These are phyloP conservation scores for Crepidotus sp. DNA, from an alignment of 1,284 basidiomycete species.

Conservation along the genomic window DNA sequence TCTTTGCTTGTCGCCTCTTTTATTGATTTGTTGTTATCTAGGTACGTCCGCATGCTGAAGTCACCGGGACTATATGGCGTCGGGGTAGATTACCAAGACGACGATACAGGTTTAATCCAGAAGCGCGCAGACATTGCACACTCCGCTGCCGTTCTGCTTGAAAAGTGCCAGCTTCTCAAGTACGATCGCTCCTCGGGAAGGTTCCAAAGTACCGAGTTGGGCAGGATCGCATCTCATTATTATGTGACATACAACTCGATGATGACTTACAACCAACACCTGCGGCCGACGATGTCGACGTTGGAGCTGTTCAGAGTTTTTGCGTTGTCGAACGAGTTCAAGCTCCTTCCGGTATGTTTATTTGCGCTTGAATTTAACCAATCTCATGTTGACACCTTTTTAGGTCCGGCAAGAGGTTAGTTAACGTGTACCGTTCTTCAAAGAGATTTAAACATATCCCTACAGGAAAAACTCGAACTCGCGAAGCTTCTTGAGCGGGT, in stretches of 20 bases:
- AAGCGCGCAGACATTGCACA: conserved; percentile 94
- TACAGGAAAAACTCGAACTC: conserved; percentile 83
- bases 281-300: conserved; percentile 79
- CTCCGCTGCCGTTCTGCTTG: conserved; percentile 87
- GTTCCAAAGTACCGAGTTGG: conserved; percentile 88
- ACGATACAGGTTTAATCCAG: conserved; percentile 79
- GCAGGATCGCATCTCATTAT: conserved; percentile 93
- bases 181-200: conserved; percentile 87
- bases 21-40: conserved; percentile 21
- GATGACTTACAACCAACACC: conserved; percentile 94
- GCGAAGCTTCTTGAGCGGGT: conserved; percentile 92
- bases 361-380: neutral
- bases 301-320: conserved; percentile 96
- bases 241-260: conserved; percentile 96
- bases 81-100: conserved; percentile 85
- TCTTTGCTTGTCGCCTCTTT: neutral
- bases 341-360: conserved; percentile 72
- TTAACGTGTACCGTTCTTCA: neutral
- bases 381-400: neutral
- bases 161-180: conserved; percentile 90
- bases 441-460: neutral
- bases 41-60: conserved; percentile 95
- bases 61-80: conserved; percentile 87
- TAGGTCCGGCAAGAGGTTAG: conserved; percentile 48
- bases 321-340: conserved; percentile 96